phyloP scores from a whole-genome alignment of 345 rosid genomes.

The Leavenworthia alabamica region DNA sequence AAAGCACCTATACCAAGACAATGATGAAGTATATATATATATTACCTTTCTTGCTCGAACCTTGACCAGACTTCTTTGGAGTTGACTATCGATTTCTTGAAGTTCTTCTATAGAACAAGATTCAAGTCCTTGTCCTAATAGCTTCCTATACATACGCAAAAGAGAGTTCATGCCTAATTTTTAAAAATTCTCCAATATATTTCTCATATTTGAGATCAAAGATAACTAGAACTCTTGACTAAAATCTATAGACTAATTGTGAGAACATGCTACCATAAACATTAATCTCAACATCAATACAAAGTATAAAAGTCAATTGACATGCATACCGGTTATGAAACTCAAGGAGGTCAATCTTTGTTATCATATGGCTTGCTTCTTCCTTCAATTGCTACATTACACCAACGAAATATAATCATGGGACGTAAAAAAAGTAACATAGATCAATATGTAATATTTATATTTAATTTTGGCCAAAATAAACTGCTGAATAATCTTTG shows the following conservation, averaged over 20 bases:
- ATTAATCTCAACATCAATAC: not conserved
- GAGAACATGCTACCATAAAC: not conserved
- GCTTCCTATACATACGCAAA: constrained; percentile 36
- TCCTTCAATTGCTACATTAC: constrained; percentile 45
- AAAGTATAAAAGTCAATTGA: not conserved
- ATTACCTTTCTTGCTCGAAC: constrained; percentile 75
- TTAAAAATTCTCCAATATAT: not conserved
- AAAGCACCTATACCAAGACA: not conserved
- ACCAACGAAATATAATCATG: not conserved
- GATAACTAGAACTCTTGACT: not conserved
- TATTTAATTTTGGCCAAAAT: not conserved
- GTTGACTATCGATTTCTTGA: constrained; percentile 37
- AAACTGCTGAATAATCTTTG: not conserved
- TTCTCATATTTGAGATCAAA: constrained; percentile 1
- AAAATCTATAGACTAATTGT: not conserved
- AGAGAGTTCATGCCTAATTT: not conserved
- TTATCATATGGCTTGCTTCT: constrained; percentile 42
- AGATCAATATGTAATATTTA: not conserved
- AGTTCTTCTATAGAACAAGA: constrained; percentile 47
- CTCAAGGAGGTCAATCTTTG: constrained; percentile 55
- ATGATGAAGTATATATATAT: not conserved
- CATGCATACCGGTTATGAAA: constrained; percentile 42
- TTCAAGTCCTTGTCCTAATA: constrained; percentile 47
- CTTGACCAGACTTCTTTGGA: constrained; percentile 45
- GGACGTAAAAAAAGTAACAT: not conserved